Evolutionary conservation across 2,329 filamentous ascomycete species (phyloP), one percentile per base, ranked within the genome.

Genomic region (Stachybotrys echinatus): DNA sequence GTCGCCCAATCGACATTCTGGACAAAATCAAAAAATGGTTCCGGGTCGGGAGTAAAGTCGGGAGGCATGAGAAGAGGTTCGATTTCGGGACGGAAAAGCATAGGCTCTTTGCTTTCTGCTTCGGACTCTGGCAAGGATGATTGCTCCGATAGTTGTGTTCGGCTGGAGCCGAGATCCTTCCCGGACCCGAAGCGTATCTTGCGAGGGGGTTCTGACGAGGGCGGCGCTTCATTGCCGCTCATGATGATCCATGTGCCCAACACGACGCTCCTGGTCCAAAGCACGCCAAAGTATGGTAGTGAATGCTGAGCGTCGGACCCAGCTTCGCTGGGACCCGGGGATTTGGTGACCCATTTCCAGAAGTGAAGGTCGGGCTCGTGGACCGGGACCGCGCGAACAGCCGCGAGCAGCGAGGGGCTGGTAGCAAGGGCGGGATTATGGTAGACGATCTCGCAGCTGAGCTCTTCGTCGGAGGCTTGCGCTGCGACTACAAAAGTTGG

Each of bases 1-100:
- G 59, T 59, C 4, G 63, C 63, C 77, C 77, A 80, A 55, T 79
- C 68, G 17, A 76, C 59, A 20, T 58, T 68, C 22, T 74, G 67
- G 45, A 75, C 54, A 23, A 67, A 61, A 48, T 70, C 61, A 39
- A 71, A 63, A 46, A 72, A 73, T 7, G 69, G 65, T 42, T 71
- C 68, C 19, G 57, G 52, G 37, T 67, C 68, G 5, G 65, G 58
- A 47, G 63, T 62, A 39, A 70, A 66, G 20, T 69, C 61, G 12
- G 65, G 61, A 5, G 65, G 56, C 58, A 65, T 61, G 50, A 64
- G 58, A 31, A 61, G 61, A 6, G 68, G 62, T 44, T 65, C 63
- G 22, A 63, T 62, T 43, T 65, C 64, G 31, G 62, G 57, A 17
- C 57, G 61, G 50, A 65, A 62, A 14, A 58, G 58, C 39, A 65